Conservation (phyloP, 2,329 filamentous ascomycete species). For the Fusarium nematophilum region DNA sequence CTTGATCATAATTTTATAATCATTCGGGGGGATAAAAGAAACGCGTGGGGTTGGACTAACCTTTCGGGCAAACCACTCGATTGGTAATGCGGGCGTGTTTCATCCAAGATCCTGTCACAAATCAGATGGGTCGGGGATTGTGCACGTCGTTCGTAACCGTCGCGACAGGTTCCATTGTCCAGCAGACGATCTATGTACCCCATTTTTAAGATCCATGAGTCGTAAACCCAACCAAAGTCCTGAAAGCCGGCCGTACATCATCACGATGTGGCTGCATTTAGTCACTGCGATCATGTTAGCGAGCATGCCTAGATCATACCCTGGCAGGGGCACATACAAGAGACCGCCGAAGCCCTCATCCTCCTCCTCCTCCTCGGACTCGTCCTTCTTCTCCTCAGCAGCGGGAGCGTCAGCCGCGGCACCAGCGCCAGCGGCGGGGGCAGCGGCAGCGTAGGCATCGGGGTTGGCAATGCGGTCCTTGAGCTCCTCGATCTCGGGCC, state of each 20-base stretch:
- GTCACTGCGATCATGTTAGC: slow-evolving; percentile 62
- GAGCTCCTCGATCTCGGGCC: slow-evolving; percentile 95
- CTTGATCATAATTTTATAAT: slow-evolving; percentile 66
- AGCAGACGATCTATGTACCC: slow-evolving; percentile 62
- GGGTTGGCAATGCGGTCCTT: slow-evolving; percentile 99
- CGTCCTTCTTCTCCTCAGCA: slow-evolving; percentile 73
- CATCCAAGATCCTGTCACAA: slow-evolving; percentile 39
- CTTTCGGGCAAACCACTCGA: slow-evolving; percentile 45
- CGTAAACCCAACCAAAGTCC: slow-evolving; percentile 59
- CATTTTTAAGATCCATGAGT: slow-evolving; percentile 53
- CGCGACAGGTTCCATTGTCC: slow-evolving; percentile 54
- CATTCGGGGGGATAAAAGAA: slow-evolving; percentile 55
- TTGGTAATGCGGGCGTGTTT: slow-evolving; percentile 22
- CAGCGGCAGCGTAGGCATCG: slow-evolving; percentile 90
- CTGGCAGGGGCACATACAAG: slow-evolving; percentile 64
- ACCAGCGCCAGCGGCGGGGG: slow-evolving; percentile 73
- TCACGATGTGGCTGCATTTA: slow-evolving; percentile 57
- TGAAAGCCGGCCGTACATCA: slow-evolving; percentile 55
- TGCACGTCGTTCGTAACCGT: slow-evolving; percentile 47
- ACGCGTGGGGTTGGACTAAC: slow-evolving; percentile 54
- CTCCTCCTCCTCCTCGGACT: slow-evolving; percentile 76
- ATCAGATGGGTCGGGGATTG: slow-evolving; percentile 16
- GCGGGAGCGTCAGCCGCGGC: slow-evolving; percentile 63
- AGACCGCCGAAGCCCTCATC: slow-evolving; percentile 83
- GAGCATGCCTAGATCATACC: background rate